Evolutionary conservation across 1,284 basidiomycete genomes (phyloP), one percentile per base, ranked within the genome.

Genomic region (Salmacisia buchloeana): DNA sequence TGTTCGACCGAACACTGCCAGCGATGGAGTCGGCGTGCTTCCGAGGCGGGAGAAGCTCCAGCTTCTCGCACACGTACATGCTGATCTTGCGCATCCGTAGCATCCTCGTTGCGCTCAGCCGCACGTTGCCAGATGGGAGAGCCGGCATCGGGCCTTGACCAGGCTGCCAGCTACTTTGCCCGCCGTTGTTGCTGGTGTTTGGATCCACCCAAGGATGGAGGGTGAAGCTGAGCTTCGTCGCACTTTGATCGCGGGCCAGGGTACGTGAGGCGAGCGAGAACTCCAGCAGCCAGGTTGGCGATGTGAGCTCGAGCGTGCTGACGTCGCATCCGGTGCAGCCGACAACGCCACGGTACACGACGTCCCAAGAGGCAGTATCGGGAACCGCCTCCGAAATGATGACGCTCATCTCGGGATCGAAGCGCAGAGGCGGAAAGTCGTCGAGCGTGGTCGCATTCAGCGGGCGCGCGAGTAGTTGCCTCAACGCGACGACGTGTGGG

Each of bases 201-300:
- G 60, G 46, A 21, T 66, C 45, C 27, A 64, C 62, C 69, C 86
- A 90, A 0, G 94, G 92, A 62, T 93, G 81, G 33, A 98, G 81
- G 27, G 94, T 86, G 77, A 97, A 97, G 69, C 91, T 91, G 35
- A 74, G 63, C 58, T 72, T 71, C 9, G 63, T 63, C 2, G 65
- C 64, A 45, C 29, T 31, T 29, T 49, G n/a, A 2, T 69, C 69
- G 1, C 67, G 43, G n/a, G 64, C 63, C 21, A 46, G 27, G 12
- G 68, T 66, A 12, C 79, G 69, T 35, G 80, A 81, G 9, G 79
- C 78, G 39, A 97, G 84, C 46, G 97, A 81, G 73, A 88, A 94
- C 78, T 97, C 91, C 54, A 94, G 82, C 56, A 96, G 82, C 94
- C 94, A 98, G 65, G 87, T 78, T 1, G 93, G 94, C 83, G 91